phyloP scores from a whole-genome alignment of 345 rosid species.

The Nasturtium officinale region DNA sequence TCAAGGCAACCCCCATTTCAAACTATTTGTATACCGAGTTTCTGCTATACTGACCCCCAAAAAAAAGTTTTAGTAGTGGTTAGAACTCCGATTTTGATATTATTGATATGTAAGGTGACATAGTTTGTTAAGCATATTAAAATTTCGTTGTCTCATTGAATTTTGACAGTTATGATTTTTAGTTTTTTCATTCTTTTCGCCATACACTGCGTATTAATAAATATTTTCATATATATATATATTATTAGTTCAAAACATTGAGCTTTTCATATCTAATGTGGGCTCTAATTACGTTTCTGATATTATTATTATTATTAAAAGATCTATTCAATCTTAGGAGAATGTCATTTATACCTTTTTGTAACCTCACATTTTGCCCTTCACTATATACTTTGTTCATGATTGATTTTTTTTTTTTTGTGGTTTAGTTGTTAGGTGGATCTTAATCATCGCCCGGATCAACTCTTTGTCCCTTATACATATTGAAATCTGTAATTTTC shows the following conservation, averaged over 20 bases:
- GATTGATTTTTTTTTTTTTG: too few species aligned
- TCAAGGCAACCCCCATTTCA: conserved; percentile 7
- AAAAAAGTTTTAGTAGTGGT: not conserved
- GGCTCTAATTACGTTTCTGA: not conserved
- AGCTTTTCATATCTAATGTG: not conserved
- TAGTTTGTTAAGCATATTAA: not conserved
- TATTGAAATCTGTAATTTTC: not conserved
- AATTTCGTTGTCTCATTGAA: not conserved
- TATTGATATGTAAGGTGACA: not conserved
- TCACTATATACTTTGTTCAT: not conserved
- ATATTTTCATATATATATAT: too few species aligned
- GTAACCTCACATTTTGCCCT: not conserved
- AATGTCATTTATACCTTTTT: not conserved
- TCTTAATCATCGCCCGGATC: not conserved
- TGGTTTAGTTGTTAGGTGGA: not conserved
- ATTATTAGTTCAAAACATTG: not conserved
- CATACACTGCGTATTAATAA: not conserved
- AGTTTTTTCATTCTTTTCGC: not conserved
- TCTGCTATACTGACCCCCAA: not conserved
- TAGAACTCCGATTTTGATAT: not conserved
- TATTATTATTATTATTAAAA: not conserved
- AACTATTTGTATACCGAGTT: not conserved
- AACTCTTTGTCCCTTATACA: not conserved
- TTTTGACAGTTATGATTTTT: not conserved
- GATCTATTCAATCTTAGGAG: not conserved